Conservation (phyloP, 2,329 filamentous ascomycete species). For the Parafenestella ontariensis region DNA sequence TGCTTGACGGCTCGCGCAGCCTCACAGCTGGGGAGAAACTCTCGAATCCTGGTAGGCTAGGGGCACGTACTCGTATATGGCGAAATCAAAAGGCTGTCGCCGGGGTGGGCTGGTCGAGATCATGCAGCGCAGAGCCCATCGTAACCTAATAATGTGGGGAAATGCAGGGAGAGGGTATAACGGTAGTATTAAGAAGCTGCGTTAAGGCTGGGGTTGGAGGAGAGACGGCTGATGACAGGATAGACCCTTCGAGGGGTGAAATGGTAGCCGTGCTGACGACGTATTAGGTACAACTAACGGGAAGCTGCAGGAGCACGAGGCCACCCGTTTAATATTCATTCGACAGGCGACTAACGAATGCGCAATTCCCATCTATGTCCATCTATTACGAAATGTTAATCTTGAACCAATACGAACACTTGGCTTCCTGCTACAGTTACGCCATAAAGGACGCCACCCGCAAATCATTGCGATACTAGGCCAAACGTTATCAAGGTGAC, state of each 20-base stretch:
- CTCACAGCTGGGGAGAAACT: slow-evolving; percentile 16
- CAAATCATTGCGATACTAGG: not conserved
- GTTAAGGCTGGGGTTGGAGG: not conserved
- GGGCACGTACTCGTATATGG: slow-evolving; percentile 11
- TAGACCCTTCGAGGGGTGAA: not conserved
- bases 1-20: slow-evolving; percentile 10
- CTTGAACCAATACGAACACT: not conserved
- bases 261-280: slow-evolving; percentile 6
- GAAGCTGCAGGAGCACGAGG: slow-evolving; percentile 4
- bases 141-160: slow-evolving; percentile 18
- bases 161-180: slow-evolving; percentile 16
- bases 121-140: slow-evolving; percentile 22
- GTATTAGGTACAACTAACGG: not conserved
- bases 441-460: not conserved
- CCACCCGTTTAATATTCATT: not conserved
- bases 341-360: not conserved
- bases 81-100: slow-evolving; percentile 15
- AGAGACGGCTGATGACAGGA: slow-evolving; percentile 3
- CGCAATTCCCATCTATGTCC: not conserved
- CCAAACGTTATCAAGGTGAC: slow-evolving; percentile 14
- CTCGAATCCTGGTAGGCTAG: slow-evolving; percentile 5
- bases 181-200: slow-evolving; percentile 5
- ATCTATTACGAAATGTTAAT: not conserved
- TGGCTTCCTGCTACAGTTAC: not conserved
- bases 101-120: slow-evolving; percentile 21